These are phyloP conservation scores for Elaeis oleifera DNA, from an alignment of 202 grass and related monocot genomes.

Conservation along the genomic window DNA sequence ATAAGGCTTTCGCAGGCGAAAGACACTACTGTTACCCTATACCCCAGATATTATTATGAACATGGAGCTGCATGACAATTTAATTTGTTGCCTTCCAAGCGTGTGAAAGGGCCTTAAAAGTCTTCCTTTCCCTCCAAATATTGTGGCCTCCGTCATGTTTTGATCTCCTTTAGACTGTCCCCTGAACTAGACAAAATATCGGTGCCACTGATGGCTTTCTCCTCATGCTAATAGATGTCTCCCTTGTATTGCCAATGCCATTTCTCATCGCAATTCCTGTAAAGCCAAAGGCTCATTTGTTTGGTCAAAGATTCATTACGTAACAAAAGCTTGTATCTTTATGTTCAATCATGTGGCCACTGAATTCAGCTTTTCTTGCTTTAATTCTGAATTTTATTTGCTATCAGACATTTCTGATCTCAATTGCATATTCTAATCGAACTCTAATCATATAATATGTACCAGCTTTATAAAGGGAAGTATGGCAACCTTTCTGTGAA, in stretches of 20 bases:
- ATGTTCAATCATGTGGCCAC: constrained; percentile 37
- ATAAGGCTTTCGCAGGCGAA: not conserved
- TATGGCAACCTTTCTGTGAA: not conserved
- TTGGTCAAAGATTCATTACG: constrained; percentile 61
- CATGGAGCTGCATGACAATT: too few species aligned
- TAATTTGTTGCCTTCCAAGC: too few species aligned
- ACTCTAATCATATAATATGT: not conserved
- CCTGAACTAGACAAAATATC: constrained; percentile 5
- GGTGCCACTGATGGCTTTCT: not conserved
- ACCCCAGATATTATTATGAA: not conserved
- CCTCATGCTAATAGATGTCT: constrained; percentile 29
- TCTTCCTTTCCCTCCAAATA: too few species aligned
- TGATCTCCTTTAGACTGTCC: not conserved
- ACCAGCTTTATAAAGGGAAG: not conserved
- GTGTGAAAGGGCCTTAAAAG: too few species aligned
- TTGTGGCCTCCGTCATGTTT: too few species aligned
- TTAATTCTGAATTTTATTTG: not conserved
- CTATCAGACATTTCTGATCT: not conserved
- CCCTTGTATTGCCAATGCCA: constrained; percentile 8
- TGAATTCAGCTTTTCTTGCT: constrained; percentile 26
- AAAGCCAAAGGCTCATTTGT: constrained; percentile 32
- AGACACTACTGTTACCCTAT: not conserved
- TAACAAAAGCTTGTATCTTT: constrained; percentile 39
- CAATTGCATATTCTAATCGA: not conserved
- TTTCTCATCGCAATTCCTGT: not conserved